phyloP scores from a whole-genome alignment of 305 asterid species.

The Solanum aculeatissimum region DNA sequence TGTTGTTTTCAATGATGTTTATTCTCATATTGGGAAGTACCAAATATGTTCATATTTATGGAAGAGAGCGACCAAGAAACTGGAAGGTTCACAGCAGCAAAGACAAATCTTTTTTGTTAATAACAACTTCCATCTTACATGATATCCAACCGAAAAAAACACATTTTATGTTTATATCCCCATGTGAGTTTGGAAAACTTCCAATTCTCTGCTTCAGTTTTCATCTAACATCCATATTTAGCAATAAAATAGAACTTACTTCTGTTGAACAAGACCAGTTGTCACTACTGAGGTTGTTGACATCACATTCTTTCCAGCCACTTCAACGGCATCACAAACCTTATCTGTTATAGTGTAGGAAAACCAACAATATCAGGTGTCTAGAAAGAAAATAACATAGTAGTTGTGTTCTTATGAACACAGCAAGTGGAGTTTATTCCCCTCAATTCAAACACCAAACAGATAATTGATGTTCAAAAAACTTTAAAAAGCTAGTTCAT shows the following conservation, averaged over 20 bases:
- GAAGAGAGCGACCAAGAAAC: background rate
- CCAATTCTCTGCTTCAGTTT: background rate
- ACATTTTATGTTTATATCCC: background rate
- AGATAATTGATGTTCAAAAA: background rate
- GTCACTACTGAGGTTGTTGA: constrained; percentile 69
- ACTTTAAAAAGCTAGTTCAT: background rate
- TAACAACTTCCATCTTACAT: background rate
- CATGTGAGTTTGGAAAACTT: background rate
- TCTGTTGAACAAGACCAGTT: constrained; percentile 66
- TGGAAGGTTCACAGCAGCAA: background rate
- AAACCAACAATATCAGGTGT: background rate
- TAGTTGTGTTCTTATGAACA: background rate
- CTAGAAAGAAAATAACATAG: background rate
- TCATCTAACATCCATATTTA: background rate
- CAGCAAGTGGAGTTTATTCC: background rate
- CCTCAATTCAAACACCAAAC: background rate
- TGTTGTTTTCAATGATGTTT: background rate
- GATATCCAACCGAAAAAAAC: background rate
- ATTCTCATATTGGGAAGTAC: background rate
- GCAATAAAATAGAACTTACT: constrained; percentile 17
- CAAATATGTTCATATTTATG: background rate
- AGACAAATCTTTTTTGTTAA: background rate
- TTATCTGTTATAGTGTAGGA: constrained; percentile 19
- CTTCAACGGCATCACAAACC: constrained; percentile 79
- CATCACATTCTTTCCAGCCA: constrained; percentile 69